Conservation (phyloP, 2,329 filamentous ascomycete species). For the Hypocreales sp. region DNA sequence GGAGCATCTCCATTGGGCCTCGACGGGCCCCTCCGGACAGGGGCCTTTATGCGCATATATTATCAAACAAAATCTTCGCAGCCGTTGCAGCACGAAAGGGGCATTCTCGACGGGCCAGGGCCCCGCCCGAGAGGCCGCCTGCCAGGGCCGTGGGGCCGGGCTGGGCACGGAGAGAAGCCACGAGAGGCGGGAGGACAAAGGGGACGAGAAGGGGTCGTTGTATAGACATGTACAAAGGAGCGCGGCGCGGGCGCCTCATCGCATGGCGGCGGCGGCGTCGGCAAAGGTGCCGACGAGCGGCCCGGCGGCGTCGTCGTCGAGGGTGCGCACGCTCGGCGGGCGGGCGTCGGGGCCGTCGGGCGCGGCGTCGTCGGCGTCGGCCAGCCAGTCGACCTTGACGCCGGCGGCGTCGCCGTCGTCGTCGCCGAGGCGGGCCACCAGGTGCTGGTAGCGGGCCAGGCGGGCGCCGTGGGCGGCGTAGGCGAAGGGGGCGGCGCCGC, state of each 20-base stretch:
- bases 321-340: slow-evolving; percentile 9
- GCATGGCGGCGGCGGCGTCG: slow-evolving; percentile 39
- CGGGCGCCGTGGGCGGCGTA: slow-evolving; percentile 40
- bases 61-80: too few relatives aligned
- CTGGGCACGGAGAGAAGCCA: too few relatives aligned
- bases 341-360: slow-evolving; percentile 26
- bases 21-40: too few relatives aligned
- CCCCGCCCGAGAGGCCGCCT: too few relatives aligned
- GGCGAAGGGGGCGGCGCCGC: slow-evolving; percentile 24
- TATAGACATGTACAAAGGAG: too few relatives aligned
- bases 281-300: slow-evolving; percentile 45
- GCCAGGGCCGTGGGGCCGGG: too few relatives aligned
- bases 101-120: too few relatives aligned
- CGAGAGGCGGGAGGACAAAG: too few relatives aligned
- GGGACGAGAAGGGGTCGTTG: too few relatives aligned
- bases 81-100: too few relatives aligned
- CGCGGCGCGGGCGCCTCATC: too few relatives aligned
- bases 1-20: neutral
- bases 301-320: slow-evolving; percentile 17
- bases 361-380: slow-evolving; percentile 35
- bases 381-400: slow-evolving; percentile 39
- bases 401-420: slow-evolving; percentile 21
- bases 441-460: slow-evolving; percentile 42
- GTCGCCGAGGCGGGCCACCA: slow-evolving; percentile 43
- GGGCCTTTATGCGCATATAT: too few relatives aligned